These are phyloP conservation scores for Penicillium psychrosexuale DNA, from an alignment of 2,329 filamentous ascomycete genomes.

Conservation along the genomic window DNA sequence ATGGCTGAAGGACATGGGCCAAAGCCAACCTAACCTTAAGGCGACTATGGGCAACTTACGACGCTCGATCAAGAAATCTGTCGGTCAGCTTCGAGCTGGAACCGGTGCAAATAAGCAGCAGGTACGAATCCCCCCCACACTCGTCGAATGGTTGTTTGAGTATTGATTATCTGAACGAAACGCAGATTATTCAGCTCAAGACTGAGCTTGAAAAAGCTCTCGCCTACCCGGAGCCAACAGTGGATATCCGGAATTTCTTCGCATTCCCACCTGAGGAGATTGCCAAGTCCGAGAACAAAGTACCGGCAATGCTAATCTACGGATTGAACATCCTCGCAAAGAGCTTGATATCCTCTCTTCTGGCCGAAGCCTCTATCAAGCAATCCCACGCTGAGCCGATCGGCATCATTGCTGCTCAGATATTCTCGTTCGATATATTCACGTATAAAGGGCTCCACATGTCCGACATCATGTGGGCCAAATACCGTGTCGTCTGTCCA, in stretches of 20 bases:
- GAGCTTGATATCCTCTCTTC: constrained; percentile 65
- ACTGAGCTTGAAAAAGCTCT: constrained; percentile 55
- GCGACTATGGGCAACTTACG: constrained; percentile 67
- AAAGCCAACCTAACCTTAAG: constrained; percentile 59
- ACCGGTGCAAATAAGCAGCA: constrained; percentile 60
- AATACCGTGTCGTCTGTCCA: constrained; percentile 76
- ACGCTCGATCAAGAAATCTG: constrained; percentile 65
- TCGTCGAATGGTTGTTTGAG: not conserved
- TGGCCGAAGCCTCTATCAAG: constrained; percentile 63
- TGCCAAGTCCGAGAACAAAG: constrained; percentile 44
- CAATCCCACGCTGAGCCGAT: constrained; percentile 70
- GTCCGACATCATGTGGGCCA: constrained; percentile 82
- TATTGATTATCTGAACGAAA: constrained; percentile 9
- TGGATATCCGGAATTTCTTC: constrained; percentile 58
- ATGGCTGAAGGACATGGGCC: constrained; percentile 54
- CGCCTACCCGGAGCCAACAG: constrained; percentile 51
- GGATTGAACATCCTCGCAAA: constrained; percentile 75
- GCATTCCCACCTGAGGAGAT: constrained; percentile 42
- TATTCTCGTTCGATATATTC: constrained; percentile 69
- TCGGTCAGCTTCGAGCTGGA: constrained; percentile 67
- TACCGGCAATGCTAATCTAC: constrained; percentile 69
- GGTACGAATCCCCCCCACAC: constrained; percentile 35
- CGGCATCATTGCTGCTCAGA: constrained; percentile 70
- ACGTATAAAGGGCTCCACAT: constrained; percentile 65
- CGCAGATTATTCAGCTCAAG: constrained; percentile 46